Evolutionary conservation across 2,329 filamentous ascomycete genomes (phyloP).

Genomic region (Rhinocladiella similis): DNA sequence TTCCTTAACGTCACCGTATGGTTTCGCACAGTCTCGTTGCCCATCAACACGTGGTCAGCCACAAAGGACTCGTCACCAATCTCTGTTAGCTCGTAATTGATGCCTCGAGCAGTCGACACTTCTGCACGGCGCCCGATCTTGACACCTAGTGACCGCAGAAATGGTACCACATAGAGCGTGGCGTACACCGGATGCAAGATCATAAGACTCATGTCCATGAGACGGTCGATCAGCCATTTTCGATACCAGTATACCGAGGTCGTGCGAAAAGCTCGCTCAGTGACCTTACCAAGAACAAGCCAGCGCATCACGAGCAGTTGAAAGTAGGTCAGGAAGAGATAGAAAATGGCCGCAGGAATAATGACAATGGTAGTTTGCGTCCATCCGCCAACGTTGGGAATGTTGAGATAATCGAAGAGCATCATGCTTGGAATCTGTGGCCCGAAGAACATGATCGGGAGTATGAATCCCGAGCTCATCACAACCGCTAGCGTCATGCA

Average conservation of each 20-base stretch:
- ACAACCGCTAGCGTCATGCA: background rate
- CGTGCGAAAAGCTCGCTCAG: background rate
- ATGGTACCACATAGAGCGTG: background rate
- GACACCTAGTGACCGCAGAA: background rate
- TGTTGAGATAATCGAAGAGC: background rate
- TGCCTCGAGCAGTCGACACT: background rate
- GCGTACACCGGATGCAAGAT: background rate
- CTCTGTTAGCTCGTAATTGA: background rate
- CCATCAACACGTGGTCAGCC: background rate
- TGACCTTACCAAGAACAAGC: background rate
- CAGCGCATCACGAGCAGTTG: background rate
- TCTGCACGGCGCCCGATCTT: background rate
- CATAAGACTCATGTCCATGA: background rate
- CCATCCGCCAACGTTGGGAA: background rate
- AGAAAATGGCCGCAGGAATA: background rate
- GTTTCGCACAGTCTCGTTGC: background rate
- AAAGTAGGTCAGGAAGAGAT: background rate
- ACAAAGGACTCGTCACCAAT: constrained; percentile 1
- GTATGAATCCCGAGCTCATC: background rate
- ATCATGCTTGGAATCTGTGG: constrained; percentile 1
- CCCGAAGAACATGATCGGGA: background rate
- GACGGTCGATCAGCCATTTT: background rate
- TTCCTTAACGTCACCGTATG: background rate
- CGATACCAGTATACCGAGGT: background rate
- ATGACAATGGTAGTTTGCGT: background rate